A percentile compares a stretch with the other conserved stretches of the same genome.
phyloP scores from a whole-genome alignment of 2,329 filamentous ascomycete genomes.

The Tolypocladium amazonense region DNA sequence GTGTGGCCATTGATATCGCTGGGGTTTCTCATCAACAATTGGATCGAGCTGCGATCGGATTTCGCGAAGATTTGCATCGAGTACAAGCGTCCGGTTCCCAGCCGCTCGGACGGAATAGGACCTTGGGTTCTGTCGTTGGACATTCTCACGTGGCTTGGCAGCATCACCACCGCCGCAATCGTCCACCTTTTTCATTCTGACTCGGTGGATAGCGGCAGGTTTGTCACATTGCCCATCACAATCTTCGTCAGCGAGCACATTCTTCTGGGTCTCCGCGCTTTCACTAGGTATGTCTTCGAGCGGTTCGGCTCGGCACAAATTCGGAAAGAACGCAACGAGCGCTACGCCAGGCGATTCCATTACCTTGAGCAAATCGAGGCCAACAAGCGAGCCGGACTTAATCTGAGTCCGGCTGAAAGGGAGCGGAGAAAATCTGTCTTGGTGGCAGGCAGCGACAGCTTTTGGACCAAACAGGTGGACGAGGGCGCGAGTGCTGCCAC shows the following conservation, averaged over 20 bases:
- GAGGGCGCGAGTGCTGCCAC: conserved; percentile 24
- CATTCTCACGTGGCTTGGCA: conserved; percentile 62
- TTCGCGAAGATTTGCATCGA: conserved; percentile 68
- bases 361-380: conserved; percentile 30
- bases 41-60: conserved; percentile 67
- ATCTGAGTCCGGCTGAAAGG: conserved; percentile 22
- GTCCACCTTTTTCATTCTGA: conserved; percentile 61
- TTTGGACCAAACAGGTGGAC: conserved; percentile 32
- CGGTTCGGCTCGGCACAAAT: conserved; percentile 29
- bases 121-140: conserved; percentile 60
- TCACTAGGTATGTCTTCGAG: conserved; percentile 24
- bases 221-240: conserved; percentile 55
- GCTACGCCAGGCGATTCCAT: conserved; percentile 24
- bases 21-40: conserved; percentile 67
- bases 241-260: conserved; percentile 67
- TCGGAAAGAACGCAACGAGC: conserved; percentile 25
- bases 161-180: conserved; percentile 59
- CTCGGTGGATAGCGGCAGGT: conserved; percentile 42
- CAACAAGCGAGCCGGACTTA: conserved; percentile 20
- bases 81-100: conserved; percentile 59
- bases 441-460: conserved; percentile 19
- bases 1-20: conserved; percentile 67
- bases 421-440: conserved; percentile 27
- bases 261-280: conserved; percentile 49
- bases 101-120: conserved; percentile 62